Base-by-base conservation (phyloP, 2,329 filamentous ascomycete genomes). In the Monosporascus ibericus region DNA sequence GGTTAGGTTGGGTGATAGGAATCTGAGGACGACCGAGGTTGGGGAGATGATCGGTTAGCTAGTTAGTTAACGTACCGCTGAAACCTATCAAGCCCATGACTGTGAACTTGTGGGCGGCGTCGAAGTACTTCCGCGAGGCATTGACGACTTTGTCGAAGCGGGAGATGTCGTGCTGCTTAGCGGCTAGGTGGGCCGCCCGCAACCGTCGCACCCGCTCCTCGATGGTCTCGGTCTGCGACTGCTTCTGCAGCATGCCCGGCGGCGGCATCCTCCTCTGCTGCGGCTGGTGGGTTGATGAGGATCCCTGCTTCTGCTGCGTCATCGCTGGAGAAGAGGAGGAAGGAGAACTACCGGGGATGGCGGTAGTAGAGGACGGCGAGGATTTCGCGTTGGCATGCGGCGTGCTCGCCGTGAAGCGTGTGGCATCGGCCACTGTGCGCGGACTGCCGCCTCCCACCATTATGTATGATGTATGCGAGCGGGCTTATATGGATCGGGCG, bases 371-470 rank as follows among this genome's bases (percentile, higher is more conserved):
- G 27, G 72, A 68, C 51, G 68, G 69, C 37, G 55, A 64, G 42
- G 77, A 70, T 67, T 87, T 88, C 60, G 83, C 82, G 58, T 79
- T 79, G 62, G 87, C 88, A 72, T 90, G 87, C 37, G 84, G 84
- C 55, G 79, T 82, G 18, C 83, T 87, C 25, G 84, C 74, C 17
- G 85, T 88, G 71, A 88, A 94, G 66, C 88, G 85, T 63, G 89
- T 94, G 60, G 89, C 88, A 69, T 92, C 88, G 63, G 82, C 82
- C 68, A 88, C 85, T 72, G 83, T 88, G 67, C 87, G 85, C 55
- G 86, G 79, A 58, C 73, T 63, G 44, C 58, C 60, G 51, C 42
- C 7, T 18, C n/a, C 42, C 42, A 15, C 42, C 42, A 46, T 46
- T 17, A 22, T 25, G 42, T 42, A 20, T 9, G 18, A 34, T 34